Percentiles rank a stretch among this genome's conserved stretches.
Evolutionary conservation across 306 rosid species (phyloP).

Genomic region (Castanopsis chinensis): DNA sequence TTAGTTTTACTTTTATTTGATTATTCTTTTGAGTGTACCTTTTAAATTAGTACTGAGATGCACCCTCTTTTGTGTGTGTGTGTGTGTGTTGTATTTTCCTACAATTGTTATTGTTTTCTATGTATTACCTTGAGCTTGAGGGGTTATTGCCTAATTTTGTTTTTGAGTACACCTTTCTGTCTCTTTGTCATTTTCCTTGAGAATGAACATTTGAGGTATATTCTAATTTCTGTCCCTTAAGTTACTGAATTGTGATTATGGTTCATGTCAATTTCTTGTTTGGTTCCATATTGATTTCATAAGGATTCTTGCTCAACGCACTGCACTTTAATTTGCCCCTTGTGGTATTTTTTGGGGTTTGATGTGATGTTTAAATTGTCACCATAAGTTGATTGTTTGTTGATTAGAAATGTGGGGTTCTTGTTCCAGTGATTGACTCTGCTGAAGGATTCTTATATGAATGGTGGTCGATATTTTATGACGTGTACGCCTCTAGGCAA

Average conservation of each 20-base stretch:
- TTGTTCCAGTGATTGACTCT: conserved; percentile 33
- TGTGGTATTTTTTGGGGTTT: neutral
- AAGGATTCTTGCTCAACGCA: neutral
- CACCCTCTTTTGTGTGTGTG: too few relatives aligned
- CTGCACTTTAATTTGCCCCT: neutral
- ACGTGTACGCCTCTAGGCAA: neutral
- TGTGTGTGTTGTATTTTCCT: neutral
- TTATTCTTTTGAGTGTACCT: neutral
- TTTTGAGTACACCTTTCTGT: neutral
- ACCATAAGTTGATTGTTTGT: conserved; percentile 9
- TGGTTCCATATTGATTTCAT: neutral
- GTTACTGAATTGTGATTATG: neutral
- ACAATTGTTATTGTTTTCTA: neutral
- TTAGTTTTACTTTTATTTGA: neutral
- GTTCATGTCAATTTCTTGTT: neutral
- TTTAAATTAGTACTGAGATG: neutral
- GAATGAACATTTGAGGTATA: neutral
- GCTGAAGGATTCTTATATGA: conserved; percentile 47
- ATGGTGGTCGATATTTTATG: conserved; percentile 62
- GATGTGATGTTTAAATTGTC: conserved; percentile 4
- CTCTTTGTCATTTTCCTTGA: neutral
- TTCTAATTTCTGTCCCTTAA: neutral
- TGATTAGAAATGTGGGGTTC: neutral
- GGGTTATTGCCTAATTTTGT: neutral
- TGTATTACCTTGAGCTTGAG: neutral